Base-by-base conservation (phyloP, 768 basidiomycete species). In the Russula lepida region DNA sequence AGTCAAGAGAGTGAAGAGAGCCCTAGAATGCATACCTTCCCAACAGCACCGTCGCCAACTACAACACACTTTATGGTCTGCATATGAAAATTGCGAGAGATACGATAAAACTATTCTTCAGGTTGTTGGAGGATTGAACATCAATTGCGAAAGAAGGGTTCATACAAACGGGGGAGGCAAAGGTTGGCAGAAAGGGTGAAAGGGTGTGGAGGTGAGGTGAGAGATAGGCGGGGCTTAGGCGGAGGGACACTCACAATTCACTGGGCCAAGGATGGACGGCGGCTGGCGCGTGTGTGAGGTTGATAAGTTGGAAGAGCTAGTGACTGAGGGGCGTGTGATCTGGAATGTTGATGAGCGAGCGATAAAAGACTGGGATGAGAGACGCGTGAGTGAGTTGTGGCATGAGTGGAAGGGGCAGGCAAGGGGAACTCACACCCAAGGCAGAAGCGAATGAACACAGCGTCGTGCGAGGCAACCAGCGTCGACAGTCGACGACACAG, bases 1-100 rank as follows among this genome's bases (percentile, higher is more conserved):
- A 27, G 6, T 27, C 12, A 41, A 2, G 25, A 46, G 33, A 46
- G 39, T 46, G 47, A 50, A 27, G 44, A 55, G 53, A n/a, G 35
- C 0, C 23, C 33, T 33, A 30, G 15, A 37, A 64, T 64, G 76
- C 88, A 68, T 71, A 93, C 93, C 88, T 97, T 97, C 78, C 93
- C 93, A 67, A 95, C 93, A 69, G 93, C 93, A 86, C 93, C 94
- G 80, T 95, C 94, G 71, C 93, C 93, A 67, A 95, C 94, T 59
- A 94, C 94, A 71, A 95, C 93, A 75, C 93, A 95, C 78, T 97
- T 95, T 74, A 95, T 97, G 58, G 94, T 97, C 73, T 97, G 93
- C 93, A 95, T 95, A 58, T 60, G 51, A 65, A 52, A 64, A 11
- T 56, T 58, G 39, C 39, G 23, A 59, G 58, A 55, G 52, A 53